Evolutionary conservation across 2,329 filamentous ascomycete genomes (phyloP), one percentile per base, ranked within the genome.

Genomic region (Colletotrichum echinochloae): DNA sequence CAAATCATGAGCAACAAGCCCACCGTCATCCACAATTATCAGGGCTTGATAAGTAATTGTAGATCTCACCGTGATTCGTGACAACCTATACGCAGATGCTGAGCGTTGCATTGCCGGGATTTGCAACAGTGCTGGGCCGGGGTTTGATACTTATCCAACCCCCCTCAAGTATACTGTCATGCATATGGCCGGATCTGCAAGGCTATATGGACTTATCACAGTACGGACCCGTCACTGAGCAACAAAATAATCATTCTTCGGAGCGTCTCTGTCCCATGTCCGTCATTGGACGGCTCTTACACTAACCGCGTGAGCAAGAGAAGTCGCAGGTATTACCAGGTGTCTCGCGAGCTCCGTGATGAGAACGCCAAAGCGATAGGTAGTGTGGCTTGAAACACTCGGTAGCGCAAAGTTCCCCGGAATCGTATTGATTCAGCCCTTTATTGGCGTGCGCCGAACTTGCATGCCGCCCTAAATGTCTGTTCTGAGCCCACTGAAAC

Each of bases 401-500:
- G 28, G 37, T 30, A 18, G 20, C 28, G 56, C 7, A 35, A 41
- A n/a, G n/a, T n/a, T n/a, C n/a, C n/a, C n/a, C n/a, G n/a, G n/a
- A n/a, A n/a, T n/a, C 16, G 30, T 59, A 3, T n/a, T 9, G 16
- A 59, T 12, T 14, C 9, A 9, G n/a, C 28, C 14, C 11, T 11
- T n/a, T 7, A 16, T 23, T 37, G 57, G 56, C 5, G 12, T 8
- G 33, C 20, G 11, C 12, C 11, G 30, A 8, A 23, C 20, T 18
- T 20, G 41, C 37, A 20, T 26, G 23, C 49, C 37, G 26, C 26
- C 39, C 20, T 56, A 59, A 35, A 28, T n/a, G 37, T 28, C 20
- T 26, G 23, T 14, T 49, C 51, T 49, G 39, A 39, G 30, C 26
- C 23, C 1, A 30, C 23, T 59, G 54, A 68, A 68, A 59, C 66